Base-by-base conservation (phyloP, 2,329 filamentous ascomycete genomes). In the Exophiala calicioides region DNA sequence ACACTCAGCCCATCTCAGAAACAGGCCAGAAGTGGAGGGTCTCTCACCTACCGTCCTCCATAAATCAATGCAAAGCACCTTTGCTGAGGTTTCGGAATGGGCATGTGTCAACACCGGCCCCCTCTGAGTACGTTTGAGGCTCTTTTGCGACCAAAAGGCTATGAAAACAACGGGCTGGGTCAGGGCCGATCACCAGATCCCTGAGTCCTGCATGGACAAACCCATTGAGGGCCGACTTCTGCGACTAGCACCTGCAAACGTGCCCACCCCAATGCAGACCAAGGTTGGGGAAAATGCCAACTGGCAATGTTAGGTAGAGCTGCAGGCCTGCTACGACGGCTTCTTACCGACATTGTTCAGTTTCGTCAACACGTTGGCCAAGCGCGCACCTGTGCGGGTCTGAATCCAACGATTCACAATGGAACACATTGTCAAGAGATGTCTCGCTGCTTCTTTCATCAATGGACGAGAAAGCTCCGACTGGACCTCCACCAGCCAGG, bases 351-450 rank as follows among this genome's bases (percentile, higher is more conserved):
- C 18, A 37, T 36, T 29, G 16, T 15, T 39, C 34, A 36, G 15
- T 30, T 34, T 43, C 32, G 34, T 39, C 19, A 26, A 44, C 34
- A 27, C 10, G 31, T 32, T 44, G 32, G 45, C 8, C 13, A 35
- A 31, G 24, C 10, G 3, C 21, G 13, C 24, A n/a, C 9, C 9
- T 30, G 24, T 39, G 44, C 47, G 44, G 43, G 47, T 43, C 47
- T 32, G 8, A 9, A 15, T 3, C 32, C 39, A 13, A 48, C 51
- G 43, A 50, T 47, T 50, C 47, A 50, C 16, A 41, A n/a, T 20
- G 13, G 38, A 43, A 38, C 51, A 54, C 44, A n/a, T 26, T 43
- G 42, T 34, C 38, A 32, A 35, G 19, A 10, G 19, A 2, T 20
- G 21, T 12, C 9, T 41, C 23, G 46, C 37, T 38, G 29, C 41